These are phyloP conservation scores for Colletotrichum abscissum DNA, from an alignment of 2,329 filamentous ascomycete species.

Conservation along the genomic window DNA sequence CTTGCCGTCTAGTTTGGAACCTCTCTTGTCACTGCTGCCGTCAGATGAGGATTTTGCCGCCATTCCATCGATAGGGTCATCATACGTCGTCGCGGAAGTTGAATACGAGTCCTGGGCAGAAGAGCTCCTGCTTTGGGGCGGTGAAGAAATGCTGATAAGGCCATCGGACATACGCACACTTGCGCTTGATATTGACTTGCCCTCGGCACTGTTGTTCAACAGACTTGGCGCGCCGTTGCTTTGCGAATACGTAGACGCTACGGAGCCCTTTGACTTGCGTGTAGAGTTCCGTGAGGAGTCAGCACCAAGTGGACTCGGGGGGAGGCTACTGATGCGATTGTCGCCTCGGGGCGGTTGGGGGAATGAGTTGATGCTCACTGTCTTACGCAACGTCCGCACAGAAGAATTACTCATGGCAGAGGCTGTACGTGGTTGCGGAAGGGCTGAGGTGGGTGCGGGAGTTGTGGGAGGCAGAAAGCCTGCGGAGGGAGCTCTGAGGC, in stretches of 20 bases:
- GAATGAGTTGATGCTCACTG: conserved; percentile 93
- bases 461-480: conserved; percentile 63
- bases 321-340: conserved; percentile 69
- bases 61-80: conserved; percentile 75
- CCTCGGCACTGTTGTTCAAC: conserved; percentile 82
- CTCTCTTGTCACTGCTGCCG: conserved; percentile 53
- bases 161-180: conserved; percentile 78
- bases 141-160: conserved; percentile 81
- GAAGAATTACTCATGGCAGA: conserved; percentile 64
- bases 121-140: conserved; percentile 88
- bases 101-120: conserved; percentile 94
- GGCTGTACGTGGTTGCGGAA: conserved; percentile 67
- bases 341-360: conserved; percentile 85
- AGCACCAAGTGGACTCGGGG: conserved; percentile 68
- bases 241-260: conserved; percentile 58
- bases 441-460: conserved; percentile 62
- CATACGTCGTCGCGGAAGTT: conserved; percentile 88
- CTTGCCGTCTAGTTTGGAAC: conserved; percentile 76
- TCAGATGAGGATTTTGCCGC: conserved; percentile 46
- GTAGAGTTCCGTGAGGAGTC: conserved; percentile 56
- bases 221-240: conserved; percentile 74
- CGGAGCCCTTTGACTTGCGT: conserved; percentile 67
- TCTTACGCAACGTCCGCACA: conserved; percentile 82
- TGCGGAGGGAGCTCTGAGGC: conserved; percentile 69
- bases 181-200: conserved; percentile 74